Conservation (phyloP, 1,139 yeast species). For the Suhomyces taliae region DNA sequence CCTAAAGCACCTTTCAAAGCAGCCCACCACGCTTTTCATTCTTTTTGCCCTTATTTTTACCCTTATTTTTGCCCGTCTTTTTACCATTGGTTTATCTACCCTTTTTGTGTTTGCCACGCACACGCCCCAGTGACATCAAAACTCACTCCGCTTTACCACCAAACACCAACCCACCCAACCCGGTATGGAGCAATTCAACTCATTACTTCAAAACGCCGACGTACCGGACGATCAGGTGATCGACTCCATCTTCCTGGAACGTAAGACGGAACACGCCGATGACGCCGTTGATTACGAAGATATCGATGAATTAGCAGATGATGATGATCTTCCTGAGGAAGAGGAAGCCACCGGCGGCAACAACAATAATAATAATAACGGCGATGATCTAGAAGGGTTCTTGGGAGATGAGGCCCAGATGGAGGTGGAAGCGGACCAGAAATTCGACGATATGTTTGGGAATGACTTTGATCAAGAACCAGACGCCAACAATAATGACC, state of each 20-base stretch:
- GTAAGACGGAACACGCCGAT: constrained; percentile 67
- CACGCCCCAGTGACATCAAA: too few relatives aligned
- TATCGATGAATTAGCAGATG: constrained; percentile 91
- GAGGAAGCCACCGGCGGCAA: constrained; percentile 20
- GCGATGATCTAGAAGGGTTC: constrained; percentile 6
- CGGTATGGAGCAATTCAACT: constrained; percentile 15
- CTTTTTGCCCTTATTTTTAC: too few relatives aligned
- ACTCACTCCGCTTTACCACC: not conserved
- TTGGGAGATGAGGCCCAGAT: constrained; percentile 23
- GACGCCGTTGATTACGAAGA: constrained; percentile 96
- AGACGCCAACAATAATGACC: constrained; percentile 10
- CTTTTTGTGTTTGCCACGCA: too few relatives aligned
- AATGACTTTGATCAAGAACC: constrained; percentile 19
- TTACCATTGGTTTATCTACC: too few relatives aligned
- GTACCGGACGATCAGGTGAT: constrained; percentile 37
- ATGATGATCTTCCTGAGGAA: constrained; percentile 62
- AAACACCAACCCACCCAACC: not conserved
- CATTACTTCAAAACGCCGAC: constrained; percentile 18
- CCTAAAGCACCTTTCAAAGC: too few relatives aligned
- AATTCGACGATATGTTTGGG: constrained; percentile 54
- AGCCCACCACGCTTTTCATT: too few relatives aligned
- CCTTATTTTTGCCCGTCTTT: too few relatives aligned
- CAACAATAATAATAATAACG: not conserved
- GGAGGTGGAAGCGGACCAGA: constrained; percentile 31
- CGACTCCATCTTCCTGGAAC: constrained; percentile 41